These are phyloP conservation scores for Erodium maritimum DNA, from an alignment of 345 rosid genomes.

Conservation along the genomic window DNA sequence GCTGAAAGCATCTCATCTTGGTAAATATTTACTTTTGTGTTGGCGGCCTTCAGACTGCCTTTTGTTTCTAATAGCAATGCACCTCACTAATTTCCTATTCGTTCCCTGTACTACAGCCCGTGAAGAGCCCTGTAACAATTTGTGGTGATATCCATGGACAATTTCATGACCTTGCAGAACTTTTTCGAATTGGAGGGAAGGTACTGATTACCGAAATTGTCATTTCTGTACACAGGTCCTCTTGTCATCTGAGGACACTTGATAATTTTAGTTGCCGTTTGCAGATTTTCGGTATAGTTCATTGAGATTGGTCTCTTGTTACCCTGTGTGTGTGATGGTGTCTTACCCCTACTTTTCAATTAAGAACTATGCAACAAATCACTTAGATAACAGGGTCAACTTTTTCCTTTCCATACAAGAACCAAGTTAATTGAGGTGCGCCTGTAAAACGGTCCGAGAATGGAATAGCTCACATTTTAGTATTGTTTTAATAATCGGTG, in stretches of 20 bases:
- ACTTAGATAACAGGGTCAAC: no score
- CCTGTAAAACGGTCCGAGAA: no score
- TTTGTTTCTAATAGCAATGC: constrained; percentile 4
- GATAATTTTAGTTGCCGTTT: not conserved
- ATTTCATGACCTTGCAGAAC: constrained; percentile 99
- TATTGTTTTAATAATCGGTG: no score
- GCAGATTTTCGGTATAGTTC: not conserved
- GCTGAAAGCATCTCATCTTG: not conserved
- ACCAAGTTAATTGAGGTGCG: no score
- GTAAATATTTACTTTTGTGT: not conserved
- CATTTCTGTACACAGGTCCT: not conserved
- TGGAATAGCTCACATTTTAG: no score
- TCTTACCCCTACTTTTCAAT: no score
- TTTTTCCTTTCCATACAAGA: no score
- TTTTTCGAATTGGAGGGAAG: constrained; percentile 94
- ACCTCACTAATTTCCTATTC: not conserved
- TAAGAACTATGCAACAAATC: no score
- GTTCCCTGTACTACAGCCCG: constrained; percentile 47
- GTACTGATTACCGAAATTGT: constrained; percentile 18
- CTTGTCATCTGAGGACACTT: not conserved
- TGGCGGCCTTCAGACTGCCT: not conserved
- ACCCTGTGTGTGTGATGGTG: no score
- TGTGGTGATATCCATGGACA: constrained; percentile 99
- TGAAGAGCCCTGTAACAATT: constrained; percentile 93
- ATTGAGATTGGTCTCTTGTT: no score